Evolutionary conservation across 1,284 basidiomycete genomes (phyloP).

Genomic region (Golubevia pallescens): DNA sequence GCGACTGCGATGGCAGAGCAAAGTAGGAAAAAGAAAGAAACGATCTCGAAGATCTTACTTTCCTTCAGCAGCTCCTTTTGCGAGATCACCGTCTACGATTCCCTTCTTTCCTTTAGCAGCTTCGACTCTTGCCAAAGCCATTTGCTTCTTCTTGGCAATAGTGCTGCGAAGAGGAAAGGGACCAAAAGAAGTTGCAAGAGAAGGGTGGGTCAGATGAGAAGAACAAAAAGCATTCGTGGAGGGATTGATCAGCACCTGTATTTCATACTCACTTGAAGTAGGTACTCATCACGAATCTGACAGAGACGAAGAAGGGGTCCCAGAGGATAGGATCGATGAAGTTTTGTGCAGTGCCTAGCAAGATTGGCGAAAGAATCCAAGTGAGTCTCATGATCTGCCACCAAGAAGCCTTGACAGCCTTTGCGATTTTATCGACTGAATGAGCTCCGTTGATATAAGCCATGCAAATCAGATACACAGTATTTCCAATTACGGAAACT

Average conservation of each 20-base stretch:
- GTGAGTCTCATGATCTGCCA: slow-evolving; percentile 43
- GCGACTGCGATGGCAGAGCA: no score
- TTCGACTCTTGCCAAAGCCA: slow-evolving; percentile 33
- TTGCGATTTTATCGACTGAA: slow-evolving; percentile 29
- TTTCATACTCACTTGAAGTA: slow-evolving; percentile 28
- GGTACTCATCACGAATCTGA: slow-evolving; percentile 39
- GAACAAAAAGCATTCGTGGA: background rate
- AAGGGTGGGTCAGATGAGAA: background rate
- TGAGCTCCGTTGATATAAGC: slow-evolving; percentile 53
- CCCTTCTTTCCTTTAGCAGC: slow-evolving; percentile 1
- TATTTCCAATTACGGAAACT: slow-evolving; percentile 40
- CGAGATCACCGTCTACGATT: slow-evolving; percentile 25
- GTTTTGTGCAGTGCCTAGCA: slow-evolving; percentile 47
- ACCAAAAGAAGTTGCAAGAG: background rate
- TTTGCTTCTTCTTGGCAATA: slow-evolving; percentile 53
- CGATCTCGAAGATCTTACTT: no score
- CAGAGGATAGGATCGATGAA: slow-evolving; percentile 33
- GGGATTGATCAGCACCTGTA: no score
- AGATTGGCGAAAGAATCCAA: slow-evolving; percentile 43
- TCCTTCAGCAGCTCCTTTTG: slow-evolving; percentile 35
- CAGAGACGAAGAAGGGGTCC: slow-evolving; percentile 47
- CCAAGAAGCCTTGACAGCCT: slow-evolving; percentile 42
- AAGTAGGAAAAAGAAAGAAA: no score
- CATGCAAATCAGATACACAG: slow-evolving; percentile 50
- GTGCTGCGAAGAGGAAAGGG: slow-evolving; percentile 1